These are phyloP conservation scores for Peribolospora baueri DNA, from an alignment of 768 basidiomycete species.

Conservation along the genomic window DNA sequence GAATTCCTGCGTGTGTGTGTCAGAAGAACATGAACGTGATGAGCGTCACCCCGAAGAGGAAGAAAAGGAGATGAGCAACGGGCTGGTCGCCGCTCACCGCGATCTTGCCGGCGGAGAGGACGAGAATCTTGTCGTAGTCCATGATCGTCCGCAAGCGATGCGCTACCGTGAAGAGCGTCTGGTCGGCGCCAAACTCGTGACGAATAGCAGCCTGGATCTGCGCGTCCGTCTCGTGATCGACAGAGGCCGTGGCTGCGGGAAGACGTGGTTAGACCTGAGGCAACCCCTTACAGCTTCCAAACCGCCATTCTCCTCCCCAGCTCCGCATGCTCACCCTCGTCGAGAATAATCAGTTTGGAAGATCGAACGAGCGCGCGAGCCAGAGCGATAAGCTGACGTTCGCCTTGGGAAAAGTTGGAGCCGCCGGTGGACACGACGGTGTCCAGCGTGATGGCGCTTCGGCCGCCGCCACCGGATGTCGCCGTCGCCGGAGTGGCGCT, in stretches of 20 bases:
- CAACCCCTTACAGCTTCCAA: neutral
- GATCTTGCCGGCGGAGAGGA: neutral
- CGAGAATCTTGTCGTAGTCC: conserved; percentile 12
- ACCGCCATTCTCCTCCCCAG: neutral
- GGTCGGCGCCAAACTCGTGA: conserved; percentile 9
- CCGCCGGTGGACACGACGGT: conserved; percentile 20
- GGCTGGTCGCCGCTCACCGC: too few relatives aligned
- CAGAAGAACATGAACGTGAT: too few relatives aligned
- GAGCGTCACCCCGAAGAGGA: too few relatives aligned
- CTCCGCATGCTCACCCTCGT: conserved; percentile 8
- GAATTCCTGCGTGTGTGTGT: too few relatives aligned
- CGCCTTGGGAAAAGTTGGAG: conserved; percentile 76
- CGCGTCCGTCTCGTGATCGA: conserved; percentile 50
- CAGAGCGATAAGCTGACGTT: conserved; percentile 35
- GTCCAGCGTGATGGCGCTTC: conserved; percentile 19
- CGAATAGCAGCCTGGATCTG: conserved; percentile 43
- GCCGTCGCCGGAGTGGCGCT: too few relatives aligned
- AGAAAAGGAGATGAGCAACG: too few relatives aligned
- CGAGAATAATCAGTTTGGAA: conserved; percentile 11
- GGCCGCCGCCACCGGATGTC: conserved; percentile 7
- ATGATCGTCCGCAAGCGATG: conserved; percentile 13
- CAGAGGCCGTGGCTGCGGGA: conserved; percentile 13
- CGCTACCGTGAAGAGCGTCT: conserved; percentile 13
- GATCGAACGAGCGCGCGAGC: conserved; percentile 12
- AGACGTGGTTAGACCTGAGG: conserved; percentile 13